Evolutionary conservation across 441 rosid genomes (phyloP), one percentile per base, ranked within the genome.

Genomic region (Pelargonium cotyledonis): DNA sequence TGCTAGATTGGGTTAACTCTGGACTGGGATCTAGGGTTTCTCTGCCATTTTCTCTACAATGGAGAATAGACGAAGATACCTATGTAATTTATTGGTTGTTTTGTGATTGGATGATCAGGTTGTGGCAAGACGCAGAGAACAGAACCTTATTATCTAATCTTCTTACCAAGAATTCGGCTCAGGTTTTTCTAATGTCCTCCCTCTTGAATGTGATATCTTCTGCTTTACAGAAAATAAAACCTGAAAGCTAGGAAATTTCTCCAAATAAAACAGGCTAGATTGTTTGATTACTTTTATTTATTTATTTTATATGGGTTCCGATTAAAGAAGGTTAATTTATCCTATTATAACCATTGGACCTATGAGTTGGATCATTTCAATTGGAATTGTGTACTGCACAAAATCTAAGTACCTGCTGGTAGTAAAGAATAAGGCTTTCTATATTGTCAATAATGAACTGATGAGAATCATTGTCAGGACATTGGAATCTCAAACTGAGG

Each of bases 71-170:
- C 46, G 41, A 41, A 12, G 26, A 11, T 53, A 15, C 8, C 35
- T 26, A 43, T 66, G 26, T 44, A 14, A 18, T 41, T 38, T 70
- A 9, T 60, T 11, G 78, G 60, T 63, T 57, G 76, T 47, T 76
- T 12, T 62, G 53, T 62, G 21, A 8, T 75, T 72, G 66, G 68
- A 73, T 71, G 49, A 19, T 67, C 77, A 94, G 98, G 85, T 79
- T 95, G 78, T 95, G 99, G 99, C 97, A 95, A 88, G 99, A 95
- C 72, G 88, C 96, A 10, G 94, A 91, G 83, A 90, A 85, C 77
- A 84, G 99, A 81, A 74, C 73, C 5, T 74, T 88, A 67, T 92
- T 95, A 61, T 65, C 84, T 63, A 83, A 61, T 83, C 86, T 90
- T 80, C 94, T 89, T 67, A 82, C 83, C 86, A 81, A 73, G 83